A percentile compares a stretch with the other conserved stretches of the same genome.
Evolutionary conservation across 805 yeast species (phyloP).

Genomic region (Komagataella pastoris): DNA sequence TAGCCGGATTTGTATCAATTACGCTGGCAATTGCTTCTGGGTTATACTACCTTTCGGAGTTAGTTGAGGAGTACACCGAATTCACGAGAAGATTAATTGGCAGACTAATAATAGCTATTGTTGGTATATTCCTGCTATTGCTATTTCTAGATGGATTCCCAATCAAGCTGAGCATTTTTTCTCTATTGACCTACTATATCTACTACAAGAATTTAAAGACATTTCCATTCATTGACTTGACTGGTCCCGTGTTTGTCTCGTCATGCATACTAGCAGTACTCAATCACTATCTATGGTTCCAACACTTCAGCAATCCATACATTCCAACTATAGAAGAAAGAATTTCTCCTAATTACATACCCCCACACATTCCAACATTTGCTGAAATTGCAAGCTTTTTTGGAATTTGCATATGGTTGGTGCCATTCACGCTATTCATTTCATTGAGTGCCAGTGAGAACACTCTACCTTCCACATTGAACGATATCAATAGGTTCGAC

Average conservation of each 20-base stretch:
- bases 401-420: constrained; percentile 86
- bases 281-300: constrained; percentile 87
- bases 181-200: constrained; percentile 56
- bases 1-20: constrained; percentile 46
- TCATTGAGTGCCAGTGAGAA: constrained; percentile 88
- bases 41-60: constrained; percentile 77
- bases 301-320: constrained; percentile 59
- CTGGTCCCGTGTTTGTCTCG: constrained; percentile 55
- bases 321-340: constrained; percentile 58
- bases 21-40: constrained; percentile 74
- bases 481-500: constrained; percentile 8
- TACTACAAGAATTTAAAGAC: constrained; percentile 66
- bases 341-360: constrained; percentile 40
- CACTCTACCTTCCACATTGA: constrained; percentile 45
- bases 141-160: constrained; percentile 75
- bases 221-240: constrained; percentile 74
- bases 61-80: constrained; percentile 88
- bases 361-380: constrained; percentile 67
- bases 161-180: constrained; percentile 46
- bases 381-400: constrained; percentile 91
- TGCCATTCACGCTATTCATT: constrained; percentile 87
- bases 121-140: constrained; percentile 39
- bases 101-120: constrained; percentile 49
- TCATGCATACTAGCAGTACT: constrained; percentile 62
- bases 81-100: constrained; percentile 62